phyloP scores from a whole-genome alignment of 1,139 yeast genomes.

The Candida sojae region DNA sequence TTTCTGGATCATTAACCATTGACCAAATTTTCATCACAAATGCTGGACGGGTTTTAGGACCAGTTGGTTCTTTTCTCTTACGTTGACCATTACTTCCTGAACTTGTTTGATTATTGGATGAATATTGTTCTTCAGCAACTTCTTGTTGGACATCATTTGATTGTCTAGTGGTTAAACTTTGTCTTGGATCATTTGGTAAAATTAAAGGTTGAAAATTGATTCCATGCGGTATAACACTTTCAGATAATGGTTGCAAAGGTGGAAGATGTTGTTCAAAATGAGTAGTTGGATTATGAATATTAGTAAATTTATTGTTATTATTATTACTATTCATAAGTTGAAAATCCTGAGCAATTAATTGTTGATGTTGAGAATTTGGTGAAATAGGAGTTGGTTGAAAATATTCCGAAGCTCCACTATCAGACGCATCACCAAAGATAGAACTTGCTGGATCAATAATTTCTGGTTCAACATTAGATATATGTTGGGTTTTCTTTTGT shows the following conservation, averaged over 20 bases:
- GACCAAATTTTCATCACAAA: constrained; percentile 93
- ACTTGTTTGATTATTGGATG: not conserved
- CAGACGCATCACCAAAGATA: not conserved
- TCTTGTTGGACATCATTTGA: constrained; percentile 8
- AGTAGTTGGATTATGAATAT: constrained; percentile 3
- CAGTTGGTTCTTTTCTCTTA: constrained; percentile 32
- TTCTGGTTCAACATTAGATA: constrained; percentile 1
- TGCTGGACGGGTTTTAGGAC: constrained; percentile 64
- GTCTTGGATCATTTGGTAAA: constrained; percentile 9
- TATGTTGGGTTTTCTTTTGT: constrained; percentile 2
- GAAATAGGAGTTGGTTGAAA: constrained; percentile 10
- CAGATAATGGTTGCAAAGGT: constrained; percentile 38
- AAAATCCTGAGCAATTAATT: constrained; percentile 11
- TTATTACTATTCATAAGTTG: constrained; percentile 8
- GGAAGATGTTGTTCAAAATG: constrained; percentile 22
- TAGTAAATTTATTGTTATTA: not conserved
- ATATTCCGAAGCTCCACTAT: not conserved
- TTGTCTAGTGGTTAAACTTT: constrained; percentile 13
- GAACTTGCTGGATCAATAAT: not conserved
- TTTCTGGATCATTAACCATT: constrained; percentile 83
- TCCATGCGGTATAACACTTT: constrained; percentile 32
- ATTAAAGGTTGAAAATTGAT: constrained; percentile 12
- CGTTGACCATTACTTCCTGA: constrained; percentile 13
- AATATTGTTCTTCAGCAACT: not conserved
- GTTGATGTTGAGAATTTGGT: constrained; percentile 7